These are phyloP conservation scores for Neurospora sp. DNA, from an alignment of 495 filamentous ascomycete species.

Conservation along the genomic window DNA sequence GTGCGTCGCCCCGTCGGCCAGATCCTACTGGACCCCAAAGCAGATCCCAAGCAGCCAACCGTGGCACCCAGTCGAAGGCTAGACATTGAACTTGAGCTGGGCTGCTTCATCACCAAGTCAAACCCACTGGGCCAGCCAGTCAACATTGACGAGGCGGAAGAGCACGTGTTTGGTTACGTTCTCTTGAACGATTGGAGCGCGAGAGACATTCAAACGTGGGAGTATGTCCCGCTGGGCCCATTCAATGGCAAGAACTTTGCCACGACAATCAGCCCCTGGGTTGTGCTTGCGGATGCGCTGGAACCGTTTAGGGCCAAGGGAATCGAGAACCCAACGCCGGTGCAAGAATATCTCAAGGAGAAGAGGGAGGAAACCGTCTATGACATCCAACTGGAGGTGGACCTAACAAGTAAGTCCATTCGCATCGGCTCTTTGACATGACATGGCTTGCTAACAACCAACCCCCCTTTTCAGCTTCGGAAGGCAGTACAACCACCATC, in stretches of 20 bases:
- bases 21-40: conserved; percentile 55
- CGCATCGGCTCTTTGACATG: not conserved
- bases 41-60: conserved; percentile 45
- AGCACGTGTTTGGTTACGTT: conserved; percentile 77
- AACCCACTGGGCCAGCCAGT: conserved; percentile 59
- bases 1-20: conserved; percentile 76
- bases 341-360: conserved; percentile 66
- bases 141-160: conserved; percentile 51
- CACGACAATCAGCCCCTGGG: conserved; percentile 83
- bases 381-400: conserved; percentile 67
- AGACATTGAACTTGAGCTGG: conserved; percentile 85
- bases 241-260: conserved; percentile 93
- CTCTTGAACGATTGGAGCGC: conserved; percentile 95
- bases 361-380: conserved; percentile 51
- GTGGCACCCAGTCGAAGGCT: conserved; percentile 56
- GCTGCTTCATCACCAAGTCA: conserved; percentile 61
- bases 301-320: conserved; percentile 51
- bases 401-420: conserved; percentile 49
- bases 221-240: conserved; percentile 76
- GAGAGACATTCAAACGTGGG: conserved; percentile 83
- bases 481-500: conserved; percentile 56
- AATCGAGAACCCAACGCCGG: conserved; percentile 50
- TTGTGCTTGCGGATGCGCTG: conserved; percentile 75
- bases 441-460: conserved; percentile 2
- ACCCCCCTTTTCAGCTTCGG: conserved; percentile 32